Conservation (phyloP, 768 basidiomycete species). For the Antrodiella citrinella region DNA sequence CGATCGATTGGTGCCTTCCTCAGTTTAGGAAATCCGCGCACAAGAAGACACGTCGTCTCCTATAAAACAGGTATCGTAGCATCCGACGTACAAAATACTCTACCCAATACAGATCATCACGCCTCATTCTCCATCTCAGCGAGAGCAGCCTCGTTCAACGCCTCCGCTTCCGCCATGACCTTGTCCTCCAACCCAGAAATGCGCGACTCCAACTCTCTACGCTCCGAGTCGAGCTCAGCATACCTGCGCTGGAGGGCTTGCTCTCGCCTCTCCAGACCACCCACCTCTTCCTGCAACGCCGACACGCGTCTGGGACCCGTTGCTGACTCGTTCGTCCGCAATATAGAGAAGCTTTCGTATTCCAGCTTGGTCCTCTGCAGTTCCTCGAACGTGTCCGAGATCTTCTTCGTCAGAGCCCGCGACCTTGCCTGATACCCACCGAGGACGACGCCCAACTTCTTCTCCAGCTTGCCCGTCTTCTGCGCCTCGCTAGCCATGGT, state of each 20-base stretch:
- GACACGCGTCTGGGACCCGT: constrained; percentile 74
- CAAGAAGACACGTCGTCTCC: no score
- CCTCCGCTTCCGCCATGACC: constrained; percentile 80
- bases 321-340: constrained; percentile 65
- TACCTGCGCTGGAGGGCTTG: constrained; percentile 72
- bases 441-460: constrained; percentile 78
- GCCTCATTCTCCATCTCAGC: constrained; percentile 49
- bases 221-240: constrained; percentile 71
- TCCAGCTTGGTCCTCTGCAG: constrained; percentile 62
- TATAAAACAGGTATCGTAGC: no score
- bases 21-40: no score
- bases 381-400: constrained; percentile 63
- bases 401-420: constrained; percentile 51
- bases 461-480: constrained; percentile 80
- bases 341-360: constrained; percentile 67
- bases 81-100: no score
- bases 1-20: no score
- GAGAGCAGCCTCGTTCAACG: constrained; percentile 67
- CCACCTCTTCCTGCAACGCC: constrained; percentile 82
- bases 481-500: constrained; percentile 73
- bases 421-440: constrained; percentile 88
- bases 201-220: constrained; percentile 48
- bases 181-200: constrained; percentile 71
- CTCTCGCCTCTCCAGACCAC: constrained; percentile 70
- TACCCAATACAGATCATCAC: not conserved